Evolutionary conservation across 140 eudicot species (phyloP).

Genomic region (Flaveria floridana): DNA sequence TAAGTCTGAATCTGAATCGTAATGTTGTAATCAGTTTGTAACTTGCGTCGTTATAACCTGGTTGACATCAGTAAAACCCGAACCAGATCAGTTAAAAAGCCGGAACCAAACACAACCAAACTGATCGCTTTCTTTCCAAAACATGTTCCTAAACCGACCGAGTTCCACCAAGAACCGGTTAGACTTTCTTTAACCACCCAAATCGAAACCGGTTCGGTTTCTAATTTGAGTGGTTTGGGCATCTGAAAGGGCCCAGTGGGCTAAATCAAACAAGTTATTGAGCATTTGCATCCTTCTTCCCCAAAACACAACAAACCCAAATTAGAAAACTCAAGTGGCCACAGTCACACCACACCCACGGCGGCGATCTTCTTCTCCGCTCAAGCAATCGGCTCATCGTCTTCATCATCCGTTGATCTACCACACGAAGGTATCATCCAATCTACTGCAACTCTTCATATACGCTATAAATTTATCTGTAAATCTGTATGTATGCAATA

Average conservation of each 20-base stretch:
- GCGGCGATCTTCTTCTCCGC: constrained; percentile 13
- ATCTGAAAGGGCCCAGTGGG: constrained; percentile 11
- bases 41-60: no score
- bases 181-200: no score
- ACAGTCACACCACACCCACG: neutral
- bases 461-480: neutral
- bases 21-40: no score
- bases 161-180: no score
- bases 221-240: neutral
- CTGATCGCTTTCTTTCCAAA: no score
- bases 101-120: no score
- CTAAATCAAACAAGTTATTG: neutral
- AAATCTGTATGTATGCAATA: no score
- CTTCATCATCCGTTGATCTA: neutral
- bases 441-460: neutral
- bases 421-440: neutral
- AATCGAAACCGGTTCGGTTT: no score
- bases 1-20: no score
- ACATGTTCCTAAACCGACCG: no score
- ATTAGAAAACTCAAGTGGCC: neutral
- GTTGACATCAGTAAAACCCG: no score
- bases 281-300: neutral
- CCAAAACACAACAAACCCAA: neutral
- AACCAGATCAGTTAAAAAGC: no score
- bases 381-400: neutral